A percentile compares a stretch with the other conserved stretches of the same genome.
These are phyloP conservation scores for Phytophthora hybrid DNA, from an alignment of 352 stramenopile species.

Conservation along the genomic window DNA sequence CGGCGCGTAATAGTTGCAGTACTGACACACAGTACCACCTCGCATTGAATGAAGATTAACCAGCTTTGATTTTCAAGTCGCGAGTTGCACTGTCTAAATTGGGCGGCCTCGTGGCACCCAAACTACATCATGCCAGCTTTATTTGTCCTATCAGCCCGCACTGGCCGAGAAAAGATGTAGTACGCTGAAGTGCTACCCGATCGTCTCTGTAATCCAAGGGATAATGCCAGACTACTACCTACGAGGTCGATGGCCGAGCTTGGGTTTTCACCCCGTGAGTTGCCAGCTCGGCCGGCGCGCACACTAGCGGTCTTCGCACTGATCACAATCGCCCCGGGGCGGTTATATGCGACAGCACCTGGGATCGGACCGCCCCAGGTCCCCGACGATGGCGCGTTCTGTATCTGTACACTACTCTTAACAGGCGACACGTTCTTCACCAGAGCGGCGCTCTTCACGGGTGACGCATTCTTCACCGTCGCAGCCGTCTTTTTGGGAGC, in stretches of 20 bases:
- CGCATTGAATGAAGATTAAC: too few species aligned
- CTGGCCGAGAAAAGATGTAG: too few species aligned
- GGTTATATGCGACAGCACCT: background rate
- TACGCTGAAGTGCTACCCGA: too few species aligned
- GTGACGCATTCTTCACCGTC: background rate
- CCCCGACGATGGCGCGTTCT: background rate
- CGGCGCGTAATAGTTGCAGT: too few species aligned
- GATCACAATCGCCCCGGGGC: constrained; percentile 5
- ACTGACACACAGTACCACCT: too few species aligned
- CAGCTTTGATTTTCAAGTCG: too few species aligned
- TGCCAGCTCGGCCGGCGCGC: background rate
- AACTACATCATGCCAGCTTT: too few species aligned
- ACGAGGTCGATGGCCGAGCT: background rate
- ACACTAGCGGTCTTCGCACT: background rate
- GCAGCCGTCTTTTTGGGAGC: background rate
- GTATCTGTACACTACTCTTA: background rate
- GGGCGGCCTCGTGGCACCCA: too few species aligned
- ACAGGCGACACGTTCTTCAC: constrained; percentile 12
- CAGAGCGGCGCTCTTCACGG: constrained; percentile 4
- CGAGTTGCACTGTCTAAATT: too few species aligned
- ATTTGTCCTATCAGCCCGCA: too few species aligned
- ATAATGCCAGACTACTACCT: background rate
- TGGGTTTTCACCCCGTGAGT: background rate
- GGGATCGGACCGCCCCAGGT: background rate
- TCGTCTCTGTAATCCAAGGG: too few species aligned